Conservation (phyloP, 78 protist species). For the Capsaspora owczarzaki region DNA sequence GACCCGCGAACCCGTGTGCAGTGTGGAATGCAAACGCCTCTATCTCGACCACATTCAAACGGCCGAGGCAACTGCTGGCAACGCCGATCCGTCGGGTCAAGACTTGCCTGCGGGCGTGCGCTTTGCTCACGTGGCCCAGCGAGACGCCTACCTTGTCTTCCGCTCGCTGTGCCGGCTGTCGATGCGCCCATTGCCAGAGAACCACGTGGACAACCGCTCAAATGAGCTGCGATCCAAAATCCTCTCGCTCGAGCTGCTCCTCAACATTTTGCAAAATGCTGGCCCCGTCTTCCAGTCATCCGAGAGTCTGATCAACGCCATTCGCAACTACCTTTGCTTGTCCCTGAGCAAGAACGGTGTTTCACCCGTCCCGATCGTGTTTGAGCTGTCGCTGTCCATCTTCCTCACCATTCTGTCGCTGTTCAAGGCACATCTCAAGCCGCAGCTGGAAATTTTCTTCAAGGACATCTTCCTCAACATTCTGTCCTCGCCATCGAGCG, state of each 20-base stretch:
- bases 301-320: constrained; percentile 19
- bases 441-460: constrained; percentile 66
- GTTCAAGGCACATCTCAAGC: constrained; percentile 69
- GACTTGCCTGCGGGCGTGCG: not conserved
- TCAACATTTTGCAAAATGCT: constrained; percentile 17
- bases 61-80: not conserved
- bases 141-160: constrained; percentile 56
- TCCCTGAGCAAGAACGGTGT: constrained; percentile 57
- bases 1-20: constrained; percentile 12
- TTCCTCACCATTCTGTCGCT: constrained; percentile 44
- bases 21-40: not conserved
- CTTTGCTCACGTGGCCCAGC: not conserved
- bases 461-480: constrained; percentile 27
- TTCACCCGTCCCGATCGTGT: constrained; percentile 26
- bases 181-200: constrained; percentile 2
- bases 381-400: constrained; percentile 51
- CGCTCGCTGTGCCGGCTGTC: constrained; percentile 57
- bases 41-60: not conserved
- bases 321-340: constrained; percentile 42
- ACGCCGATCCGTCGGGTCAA: not conserved
- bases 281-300: constrained; percentile 33
- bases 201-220: constrained; percentile 2
- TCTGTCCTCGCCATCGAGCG: constrained; percentile 61
- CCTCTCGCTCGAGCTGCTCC: constrained; percentile 51
- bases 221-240: constrained; percentile 21